Percentiles rank a stretch among this genome's conserved stretches.
phyloP scores from a whole-genome alignment of 345 rosid species.

The Pugionium cornutum region DNA sequence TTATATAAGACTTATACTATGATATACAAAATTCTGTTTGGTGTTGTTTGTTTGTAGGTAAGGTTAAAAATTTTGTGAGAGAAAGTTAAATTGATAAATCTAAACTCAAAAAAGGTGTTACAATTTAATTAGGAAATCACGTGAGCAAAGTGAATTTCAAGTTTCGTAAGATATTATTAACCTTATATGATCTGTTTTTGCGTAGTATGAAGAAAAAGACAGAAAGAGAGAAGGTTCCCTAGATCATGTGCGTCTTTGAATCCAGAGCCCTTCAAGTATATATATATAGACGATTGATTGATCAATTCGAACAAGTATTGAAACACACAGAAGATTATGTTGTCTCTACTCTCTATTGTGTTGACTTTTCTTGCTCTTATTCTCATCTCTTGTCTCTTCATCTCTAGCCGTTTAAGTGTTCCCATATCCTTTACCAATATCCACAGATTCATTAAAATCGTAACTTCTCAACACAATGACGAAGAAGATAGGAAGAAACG shows the following conservation, averaged over 20 bases:
- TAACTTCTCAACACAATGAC: neutral
- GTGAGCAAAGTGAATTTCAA: conserved; percentile 27
- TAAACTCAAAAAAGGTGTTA: too few species aligned
- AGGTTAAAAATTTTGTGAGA: too few species aligned
- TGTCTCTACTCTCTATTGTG: conserved; percentile 20
- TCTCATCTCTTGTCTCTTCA: conserved; percentile 14
- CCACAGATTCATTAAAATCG: conserved; percentile 2
- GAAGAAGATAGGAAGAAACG: neutral
- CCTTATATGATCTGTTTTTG: conserved; percentile 26
- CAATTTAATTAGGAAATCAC: neutral
- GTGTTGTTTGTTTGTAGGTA: too few species aligned
- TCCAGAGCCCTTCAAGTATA: neutral
- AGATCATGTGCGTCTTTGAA: conserved; percentile 5
- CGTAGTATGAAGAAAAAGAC: neutral
- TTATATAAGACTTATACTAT: too few species aligned
- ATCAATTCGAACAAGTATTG: neutral
- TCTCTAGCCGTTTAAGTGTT: conserved; percentile 16
- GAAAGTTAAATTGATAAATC: too few species aligned
- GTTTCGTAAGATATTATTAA: conserved; percentile 34
- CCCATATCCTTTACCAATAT: conserved; percentile 13
- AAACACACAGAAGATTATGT: conserved; percentile 8
- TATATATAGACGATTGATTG: neutral
- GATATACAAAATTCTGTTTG: too few species aligned
- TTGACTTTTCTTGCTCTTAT: conserved; percentile 15
- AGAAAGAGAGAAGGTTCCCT: neutral